Base-by-base conservation (phyloP, 179 eudicot species). In the Actinidia arguta region DNA sequence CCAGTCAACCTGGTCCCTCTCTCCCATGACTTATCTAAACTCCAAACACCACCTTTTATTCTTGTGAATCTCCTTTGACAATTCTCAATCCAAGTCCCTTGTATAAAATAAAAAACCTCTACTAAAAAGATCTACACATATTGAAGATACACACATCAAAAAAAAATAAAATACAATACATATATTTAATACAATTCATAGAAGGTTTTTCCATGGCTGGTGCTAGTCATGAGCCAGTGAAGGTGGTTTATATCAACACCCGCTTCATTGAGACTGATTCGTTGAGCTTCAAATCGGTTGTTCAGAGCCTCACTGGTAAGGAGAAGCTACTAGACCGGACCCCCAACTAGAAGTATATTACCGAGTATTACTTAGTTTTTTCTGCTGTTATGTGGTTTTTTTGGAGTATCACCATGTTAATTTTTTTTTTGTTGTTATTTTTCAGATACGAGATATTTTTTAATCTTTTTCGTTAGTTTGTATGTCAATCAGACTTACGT, bases 251-350 rank as follows among this genome's bases (percentile, higher is more conserved):
- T 67, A 91, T 89, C 70, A 81, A 85, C 54, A 91, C 91, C 68
- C 91, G 85, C 4, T 88, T 88, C 63, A 86, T 91, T 3, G 86
- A 88, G 77, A 88, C 91, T 46, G 94, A 91, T 88, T 89, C 89
- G 5, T 11, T 73, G 20, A 91, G 88, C 73, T 91, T 91, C 85
- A 91, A 91, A 70, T 87, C 92, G 18, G 94, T 90, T 9, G 94
- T 91, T 20, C 92, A 91, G 20, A 84, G 82, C 51, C 89, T 91
- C 39, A 91, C 92, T 10, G 94, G 92, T 20, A 91, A 85, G 59
- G 82, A 90, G n/a, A n/a, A n/a, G n/a, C n/a, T n/a, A n/a, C n/a
- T n/a, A n/a, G n/a, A n/a, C n/a, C n/a, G n/a, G n/a, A n/a, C n/a
- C n/a, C n/a, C n/a, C n/a, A n/a, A n/a, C n/a, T n/a, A n/a, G n/a